Evolutionary conservation across 148 eudicot species (phyloP), one percentile per base, ranked within the genome.

Genomic region (Fagopyrum esculentum): DNA sequence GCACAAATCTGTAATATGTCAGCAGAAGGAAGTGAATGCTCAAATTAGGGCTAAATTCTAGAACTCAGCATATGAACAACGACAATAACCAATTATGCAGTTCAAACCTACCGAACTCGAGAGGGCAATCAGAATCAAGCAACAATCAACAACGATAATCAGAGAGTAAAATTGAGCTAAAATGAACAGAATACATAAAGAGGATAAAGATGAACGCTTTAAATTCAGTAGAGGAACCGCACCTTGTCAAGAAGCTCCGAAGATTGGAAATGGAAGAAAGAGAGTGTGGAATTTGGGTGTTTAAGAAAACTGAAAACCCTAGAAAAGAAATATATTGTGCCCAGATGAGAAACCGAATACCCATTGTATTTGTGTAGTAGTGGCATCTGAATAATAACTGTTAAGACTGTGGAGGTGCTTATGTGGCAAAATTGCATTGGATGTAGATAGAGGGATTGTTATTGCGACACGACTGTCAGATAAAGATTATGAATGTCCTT

Each of bases 331-430:
- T 26, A 8, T 61, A 26, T 9, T 61, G 68, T 61, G 12, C 68
- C 9, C 35, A 57, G 46, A 40, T 66, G 47, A 40, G 13, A 60
- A 30, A 63, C 16, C 45, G 4, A 17, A 63, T 30, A 63, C 44
- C 69, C 69, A 29, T 63, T 63, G 45, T 30, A 15, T 12, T 63
- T 63, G 45, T 30, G 44, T 12, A 66, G 71, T 40, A 43, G 71
- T 40, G 71, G 71, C 47, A 13, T 66, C 69, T 63, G 69, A 63
- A 66, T 40, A 40, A 64, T 40, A 66, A 66, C 71, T 66, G 46
- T 15, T 30, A 61, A 7, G 22, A 61, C 30, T 29, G 40, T 35
- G 40, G 40, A 35, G 40, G 40, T 8, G 68, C 10, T 29, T 29
- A 61, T 4, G 68, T 61, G 68, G 40, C 68, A 15, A 43, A 29